Base-by-base conservation (phyloP, 2,329 filamentous ascomycete genomes). In the Periconia sp. region DNA sequence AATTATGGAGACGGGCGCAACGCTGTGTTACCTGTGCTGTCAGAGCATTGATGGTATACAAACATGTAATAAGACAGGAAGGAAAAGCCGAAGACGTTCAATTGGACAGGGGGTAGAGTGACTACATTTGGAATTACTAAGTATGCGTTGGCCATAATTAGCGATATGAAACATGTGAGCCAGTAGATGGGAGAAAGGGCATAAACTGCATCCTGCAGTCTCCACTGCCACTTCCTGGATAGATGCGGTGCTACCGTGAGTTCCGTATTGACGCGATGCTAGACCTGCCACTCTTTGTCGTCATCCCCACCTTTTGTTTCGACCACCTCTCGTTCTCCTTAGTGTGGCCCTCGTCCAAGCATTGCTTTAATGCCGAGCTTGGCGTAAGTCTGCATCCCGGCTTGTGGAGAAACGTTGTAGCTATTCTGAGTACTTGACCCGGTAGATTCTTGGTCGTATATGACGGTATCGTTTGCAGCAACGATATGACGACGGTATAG, bases 401-500 rank as follows among this genome's bases (percentile, higher is more conserved):
- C 43, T 32, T 43, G 23, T 13, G 37, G 37, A 28, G 43, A 26
- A 36, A 38, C 24, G 15, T 28, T 26, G 35, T 44, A 42, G 28
- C 21, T 48, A 40, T 43, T 48, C 32, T 49, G 46, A 5, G 24
- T 49, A 26, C 40, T 42, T 9, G 48, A 38, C 7, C 35, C 56
- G 26, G 61, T 48, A 31, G 57, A 71, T 61, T 78, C 74, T 10
- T 71, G 52, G 63, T 85, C 81, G 16, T 64, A 61, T 4, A 77
- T 61, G 13, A 85, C 61, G 0, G 75, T 79, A 34, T 76, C 73
- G 60, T 86, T 85, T 3, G 74, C 67, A 4, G 81, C 80, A 19
- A 69, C 63, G 18, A 87, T 79, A 35, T 80, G 73, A 15, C 85
- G 74, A 43, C 66, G 71, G 64, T 87, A 89, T 30, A 87, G 68